phyloP scores from a whole-genome alignment of 495 filamentous ascomycete genomes.

The Xylaria castorea region DNA sequence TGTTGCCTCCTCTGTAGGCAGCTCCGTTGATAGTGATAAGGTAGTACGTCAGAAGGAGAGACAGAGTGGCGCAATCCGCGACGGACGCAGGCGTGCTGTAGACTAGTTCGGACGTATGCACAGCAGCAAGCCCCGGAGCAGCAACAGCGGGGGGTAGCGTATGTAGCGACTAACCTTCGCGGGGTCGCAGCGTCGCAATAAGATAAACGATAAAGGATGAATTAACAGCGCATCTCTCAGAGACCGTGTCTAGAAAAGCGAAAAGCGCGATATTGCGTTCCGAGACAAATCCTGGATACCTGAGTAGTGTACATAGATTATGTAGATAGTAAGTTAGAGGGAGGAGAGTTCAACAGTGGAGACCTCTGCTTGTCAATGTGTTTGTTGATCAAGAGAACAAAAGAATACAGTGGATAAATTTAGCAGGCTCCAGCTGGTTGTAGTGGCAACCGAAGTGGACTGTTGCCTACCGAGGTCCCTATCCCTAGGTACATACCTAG shows the following conservation, averaged over 20 bases:
- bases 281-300: conserved; percentile 12
- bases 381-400: conserved; percentile 23
- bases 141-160: conserved; percentile 3
- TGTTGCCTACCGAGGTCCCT: background rate
- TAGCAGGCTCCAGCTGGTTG: conserved; percentile 21
- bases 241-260: conserved; percentile 9
- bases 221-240: background rate
- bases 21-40: background rate
- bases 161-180: background rate
- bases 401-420: conserved; percentile 18
- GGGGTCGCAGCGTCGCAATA: background rate
- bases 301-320: background rate
- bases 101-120: background rate
- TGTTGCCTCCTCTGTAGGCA: background rate
- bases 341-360: background rate
- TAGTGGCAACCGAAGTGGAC: conserved; percentile 25
- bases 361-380: conserved; percentile 12
- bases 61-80: conserved; percentile 11
- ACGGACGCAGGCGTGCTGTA: background rate
- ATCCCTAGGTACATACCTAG: background rate
- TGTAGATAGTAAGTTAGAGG: background rate
- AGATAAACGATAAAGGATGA: background rate
- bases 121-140: background rate
- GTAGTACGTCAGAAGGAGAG: background rate
- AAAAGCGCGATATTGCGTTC: background rate